These are phyloP conservation scores for Picocystis sp. DNA, from an alignment of 163 green algal species.

Conservation along the genomic window DNA sequence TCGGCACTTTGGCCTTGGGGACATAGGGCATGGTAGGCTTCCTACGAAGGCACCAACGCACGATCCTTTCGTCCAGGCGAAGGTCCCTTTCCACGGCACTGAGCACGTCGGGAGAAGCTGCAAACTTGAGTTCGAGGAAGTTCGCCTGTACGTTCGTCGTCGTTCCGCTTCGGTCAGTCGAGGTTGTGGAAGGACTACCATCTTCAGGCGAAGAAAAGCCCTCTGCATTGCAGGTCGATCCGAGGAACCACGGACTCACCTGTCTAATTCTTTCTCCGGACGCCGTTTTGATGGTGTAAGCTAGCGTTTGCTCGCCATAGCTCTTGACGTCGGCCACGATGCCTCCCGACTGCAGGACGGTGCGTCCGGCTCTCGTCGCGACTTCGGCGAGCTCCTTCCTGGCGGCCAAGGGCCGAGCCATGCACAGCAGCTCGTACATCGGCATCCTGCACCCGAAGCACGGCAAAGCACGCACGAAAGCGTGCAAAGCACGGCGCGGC, in stretches of 20 bases:
- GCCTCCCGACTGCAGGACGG: conserved; percentile 22
- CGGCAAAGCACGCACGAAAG: no score
- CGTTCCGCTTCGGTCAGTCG: neutral
- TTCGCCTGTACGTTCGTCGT: neutral
- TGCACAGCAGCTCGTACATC: conserved; percentile 69
- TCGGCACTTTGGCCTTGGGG: no score
- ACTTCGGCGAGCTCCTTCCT: conserved; percentile 26
- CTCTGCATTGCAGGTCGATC: neutral
- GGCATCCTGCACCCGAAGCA: conserved; percentile 36
- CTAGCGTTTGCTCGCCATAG: conserved; percentile 49
- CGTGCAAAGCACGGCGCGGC: no score
- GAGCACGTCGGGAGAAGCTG: no score
- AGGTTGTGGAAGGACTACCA: conserved; percentile 3
- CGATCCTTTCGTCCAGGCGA: no score
- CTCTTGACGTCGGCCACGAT: conserved; percentile 35
- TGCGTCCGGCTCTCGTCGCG: conserved; percentile 24
- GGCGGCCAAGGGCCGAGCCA: conserved; percentile 38
- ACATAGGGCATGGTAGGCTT: no score
- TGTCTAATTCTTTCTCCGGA: conserved; percentile 36
- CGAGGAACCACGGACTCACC: conserved; percentile 20
- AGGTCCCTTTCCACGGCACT: no score
- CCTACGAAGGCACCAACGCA: no score
- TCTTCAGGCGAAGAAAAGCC: neutral
- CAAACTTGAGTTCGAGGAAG: neutral
- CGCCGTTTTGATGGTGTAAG: conserved; percentile 45